Percentiles rank a stretch among this genome's conserved stretches.
These are phyloP conservation scores for Rachicladosporium sp. DNA, from an alignment of 2,329 filamentous ascomycete genomes.

Conservation along the genomic window DNA sequence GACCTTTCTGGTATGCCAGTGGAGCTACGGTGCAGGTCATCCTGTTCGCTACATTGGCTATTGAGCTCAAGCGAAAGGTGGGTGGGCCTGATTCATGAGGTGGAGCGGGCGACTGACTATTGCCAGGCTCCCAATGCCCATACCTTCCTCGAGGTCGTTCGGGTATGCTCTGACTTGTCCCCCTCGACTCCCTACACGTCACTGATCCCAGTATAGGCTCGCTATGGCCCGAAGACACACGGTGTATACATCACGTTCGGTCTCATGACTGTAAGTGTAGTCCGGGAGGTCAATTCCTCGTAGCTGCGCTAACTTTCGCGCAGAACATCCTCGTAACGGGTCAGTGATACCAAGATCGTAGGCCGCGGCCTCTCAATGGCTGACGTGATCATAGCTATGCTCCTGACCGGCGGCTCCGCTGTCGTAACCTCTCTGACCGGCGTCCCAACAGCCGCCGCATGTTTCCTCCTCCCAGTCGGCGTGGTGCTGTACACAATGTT, in stretches of 20 bases:
- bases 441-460: conserved; percentile 32
- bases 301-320: too few species aligned
- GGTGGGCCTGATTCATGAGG: too few species aligned
- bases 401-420: conserved; percentile 32
- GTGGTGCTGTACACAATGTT: conserved; percentile 62
- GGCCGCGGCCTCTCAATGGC: conserved; percentile 40
- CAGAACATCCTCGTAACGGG: conserved; percentile 29
- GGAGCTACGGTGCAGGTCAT: conserved; percentile 70
- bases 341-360: too few species aligned
- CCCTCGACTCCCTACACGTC: too few species aligned
- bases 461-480: conserved; percentile 58
- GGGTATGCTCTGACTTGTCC: too few species aligned
- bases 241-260: conserved; percentile 30
- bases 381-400: conserved; percentile 57
- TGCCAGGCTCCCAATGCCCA: conserved; percentile 73
- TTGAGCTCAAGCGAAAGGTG: conserved; percentile 71
- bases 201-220: not conserved
- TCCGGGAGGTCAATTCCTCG: too few species aligned
- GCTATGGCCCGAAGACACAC: conserved; percentile 24
- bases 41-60: conserved; percentile 76
- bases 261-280: conserved; percentile 19
- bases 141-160: conserved; percentile 21
- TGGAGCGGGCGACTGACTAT: too few species aligned
- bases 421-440: conserved; percentile 32
- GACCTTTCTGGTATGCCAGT: conserved; percentile 53